Base-by-base conservation (phyloP, 2,329 filamentous ascomycete species). In the Colletotrichum magnum region DNA sequence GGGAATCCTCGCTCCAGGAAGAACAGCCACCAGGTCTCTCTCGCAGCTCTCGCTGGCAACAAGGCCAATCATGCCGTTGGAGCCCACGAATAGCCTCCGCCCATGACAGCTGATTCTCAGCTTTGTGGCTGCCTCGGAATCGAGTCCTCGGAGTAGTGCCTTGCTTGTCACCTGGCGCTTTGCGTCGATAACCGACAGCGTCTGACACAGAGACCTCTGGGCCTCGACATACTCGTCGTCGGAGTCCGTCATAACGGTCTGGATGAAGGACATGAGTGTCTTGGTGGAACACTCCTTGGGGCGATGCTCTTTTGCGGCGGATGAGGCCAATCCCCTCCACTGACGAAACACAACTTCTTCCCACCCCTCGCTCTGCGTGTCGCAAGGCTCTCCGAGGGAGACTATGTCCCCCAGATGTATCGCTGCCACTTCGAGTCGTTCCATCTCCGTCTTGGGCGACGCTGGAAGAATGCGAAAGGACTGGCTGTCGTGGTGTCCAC, bases 101-200 rank as follows among this genome's bases (percentile, higher is more conserved):
- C 54, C 48, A 5, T 53, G 54, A 18, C 62, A 65, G 39, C 62
- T 52, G 3, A 52, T 43, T 6, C 47, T 47, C 26, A 59, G 6
- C n/a, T 52, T 65, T 5, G 47, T 28, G 5, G 53, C 21, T 1
- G 54, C 54, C 10, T 65, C 62, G 16, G 47, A 10, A 15, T 56
- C 64, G 13, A 56, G 2, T 0, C 18, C 64, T 1, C 41, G 21
- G 2, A 64, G 32, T 0, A 53, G 21, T 1, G 12, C 3, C 21
- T 28, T 48, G 4, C 18, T 10, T 5, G 21, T 39, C 21, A 28
- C 0, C 9, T 9, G 24, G 10, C 26, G n/a, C 1, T 13, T 41
- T 2, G 21, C n/a, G 10, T 56, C n/a, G 1, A 13, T 39, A 15
- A 36, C 15, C n/a, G 28, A 2, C 5, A 64, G 12, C 15, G 26